Evolutionary conservation across 106 monocot genomes (phyloP).

Genomic region (Agapanthus africanus): DNA sequence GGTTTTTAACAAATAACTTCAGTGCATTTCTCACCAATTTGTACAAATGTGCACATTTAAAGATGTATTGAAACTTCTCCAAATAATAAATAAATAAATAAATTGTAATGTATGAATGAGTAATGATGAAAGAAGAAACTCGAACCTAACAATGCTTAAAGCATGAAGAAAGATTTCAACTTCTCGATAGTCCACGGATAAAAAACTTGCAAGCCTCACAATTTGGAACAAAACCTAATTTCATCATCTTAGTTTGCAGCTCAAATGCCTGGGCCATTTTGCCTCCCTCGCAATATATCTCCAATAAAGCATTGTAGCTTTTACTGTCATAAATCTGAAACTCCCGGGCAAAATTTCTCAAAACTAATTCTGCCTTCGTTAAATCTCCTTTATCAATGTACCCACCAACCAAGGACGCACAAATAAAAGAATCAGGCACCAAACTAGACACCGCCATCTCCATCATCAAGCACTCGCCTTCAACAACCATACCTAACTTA

Average conservation of each 20-base stretch:
- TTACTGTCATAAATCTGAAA: constrained; percentile 41
- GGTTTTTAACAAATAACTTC: neutral
- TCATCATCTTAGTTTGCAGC: constrained; percentile 64
- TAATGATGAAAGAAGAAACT: no score
- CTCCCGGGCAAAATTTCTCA: constrained; percentile 34
- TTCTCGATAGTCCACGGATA: constrained; percentile 49
- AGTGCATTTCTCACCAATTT: neutral
- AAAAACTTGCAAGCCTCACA: constrained; percentile 57
- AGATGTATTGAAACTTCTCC: no score
- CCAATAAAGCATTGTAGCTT: constrained; percentile 56
- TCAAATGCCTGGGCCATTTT: constrained; percentile 34
- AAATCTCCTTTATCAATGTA: constrained; percentile 36
- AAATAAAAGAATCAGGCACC: constrained; percentile 43
- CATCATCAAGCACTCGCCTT: constrained; percentile 53
- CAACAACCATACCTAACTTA: constrained; percentile 25
- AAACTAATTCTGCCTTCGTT: constrained; percentile 51
- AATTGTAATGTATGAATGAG: neutral
- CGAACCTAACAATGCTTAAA: neutral
- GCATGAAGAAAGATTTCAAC: neutral
- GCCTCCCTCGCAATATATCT: constrained; percentile 31
- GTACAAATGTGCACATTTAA: no score
- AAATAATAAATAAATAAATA: no score
- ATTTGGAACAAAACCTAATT: constrained; percentile 66
- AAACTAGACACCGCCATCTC: constrained; percentile 45
- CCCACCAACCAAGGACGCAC: constrained; percentile 37